These are phyloP conservation scores for Mycosphaerella sp. DNA, from an alignment of 2,329 filamentous ascomycete genomes.

Conservation along the genomic window DNA sequence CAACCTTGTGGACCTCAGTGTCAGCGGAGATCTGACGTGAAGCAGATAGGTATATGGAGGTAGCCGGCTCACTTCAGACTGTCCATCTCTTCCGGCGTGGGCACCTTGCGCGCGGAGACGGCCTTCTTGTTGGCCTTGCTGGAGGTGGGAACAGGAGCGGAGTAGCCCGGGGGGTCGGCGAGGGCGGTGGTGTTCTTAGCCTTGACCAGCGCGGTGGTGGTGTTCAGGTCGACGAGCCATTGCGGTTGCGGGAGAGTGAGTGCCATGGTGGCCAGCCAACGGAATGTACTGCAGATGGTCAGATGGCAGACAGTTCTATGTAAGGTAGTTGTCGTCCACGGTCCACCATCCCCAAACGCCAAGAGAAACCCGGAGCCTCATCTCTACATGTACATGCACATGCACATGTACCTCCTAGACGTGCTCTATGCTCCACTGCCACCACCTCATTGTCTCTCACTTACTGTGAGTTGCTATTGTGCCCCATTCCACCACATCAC, in stretches of 20 bases:
- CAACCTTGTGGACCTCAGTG: slow-evolving; percentile 38
- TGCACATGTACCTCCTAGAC: too few relatives aligned
- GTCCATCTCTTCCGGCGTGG: slow-evolving; percentile 80
- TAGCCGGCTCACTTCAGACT: slow-evolving; percentile 64
- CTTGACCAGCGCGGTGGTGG: slow-evolving; percentile 60
- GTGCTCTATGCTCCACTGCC: too few relatives aligned
- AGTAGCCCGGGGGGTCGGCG: slow-evolving; percentile 81
- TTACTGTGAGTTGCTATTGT: too few relatives aligned
- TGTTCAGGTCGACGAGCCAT: slow-evolving; percentile 79
- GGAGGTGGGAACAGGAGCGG: slow-evolving; percentile 37
- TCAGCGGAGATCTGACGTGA: too few relatives aligned
- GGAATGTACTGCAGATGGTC: too few relatives aligned
- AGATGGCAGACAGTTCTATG: too few relatives aligned
- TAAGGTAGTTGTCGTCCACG: background rate
- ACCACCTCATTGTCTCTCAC: background rate
- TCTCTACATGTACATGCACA: too few relatives aligned
- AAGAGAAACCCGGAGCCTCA: too few relatives aligned
- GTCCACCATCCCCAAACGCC: background rate
- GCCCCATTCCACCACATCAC: too few relatives aligned
- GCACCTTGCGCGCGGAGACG: slow-evolving; percentile 53
- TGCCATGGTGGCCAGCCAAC: slow-evolving; percentile 18
- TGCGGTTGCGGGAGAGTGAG: slow-evolving; percentile 39
- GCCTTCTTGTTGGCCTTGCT: slow-evolving; percentile 21
- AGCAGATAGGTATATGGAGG: too few relatives aligned
- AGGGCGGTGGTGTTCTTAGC: slow-evolving; percentile 59